Conservation (phyloP, 2,329 filamentous ascomycete species). For the Beauveria caledonica region DNA sequence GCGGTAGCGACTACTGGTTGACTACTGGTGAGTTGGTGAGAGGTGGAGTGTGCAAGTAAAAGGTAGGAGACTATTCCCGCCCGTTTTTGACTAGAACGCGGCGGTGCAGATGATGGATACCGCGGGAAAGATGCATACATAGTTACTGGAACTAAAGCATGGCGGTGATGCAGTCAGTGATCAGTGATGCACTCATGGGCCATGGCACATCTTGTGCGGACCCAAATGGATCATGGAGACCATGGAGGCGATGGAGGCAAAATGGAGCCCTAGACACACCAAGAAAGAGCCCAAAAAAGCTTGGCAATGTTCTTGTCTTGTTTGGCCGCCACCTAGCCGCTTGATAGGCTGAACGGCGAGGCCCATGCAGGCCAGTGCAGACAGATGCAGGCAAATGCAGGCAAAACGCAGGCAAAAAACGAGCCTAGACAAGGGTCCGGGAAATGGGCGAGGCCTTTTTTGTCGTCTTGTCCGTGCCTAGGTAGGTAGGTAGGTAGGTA, state of each 20-base stretch:
- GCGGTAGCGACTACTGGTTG: too few relatives aligned
- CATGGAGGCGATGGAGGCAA: background rate
- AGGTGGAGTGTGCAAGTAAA: too few relatives aligned
- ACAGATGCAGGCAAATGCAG: background rate
- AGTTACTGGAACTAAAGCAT: too few relatives aligned
- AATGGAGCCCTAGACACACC: background rate
- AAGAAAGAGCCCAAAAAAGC: conserved; percentile 7
- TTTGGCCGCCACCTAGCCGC: background rate
- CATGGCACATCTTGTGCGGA: too few relatives aligned
- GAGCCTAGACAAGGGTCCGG: conserved; percentile 8
- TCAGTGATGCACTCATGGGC: too few relatives aligned
- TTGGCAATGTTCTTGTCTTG: conserved; percentile 10
- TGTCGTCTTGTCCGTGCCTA: conserved; percentile 5
- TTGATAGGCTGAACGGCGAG: background rate
- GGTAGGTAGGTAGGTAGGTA: too few relatives aligned
- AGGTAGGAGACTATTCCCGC: too few relatives aligned
- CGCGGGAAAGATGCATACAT: too few relatives aligned
- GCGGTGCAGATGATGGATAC: too few relatives aligned
- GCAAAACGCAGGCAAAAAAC: background rate
- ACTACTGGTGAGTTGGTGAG: too few relatives aligned
- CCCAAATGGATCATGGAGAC: background rate
- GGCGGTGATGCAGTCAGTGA: too few relatives aligned
- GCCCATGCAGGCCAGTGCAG: background rate
- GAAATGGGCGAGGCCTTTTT: conserved; percentile 11
- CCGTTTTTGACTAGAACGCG: too few relatives aligned